Evolutionary conservation across 2,329 filamentous ascomycete genomes (phyloP).

Genomic region (Grosmannia penicillata): DNA sequence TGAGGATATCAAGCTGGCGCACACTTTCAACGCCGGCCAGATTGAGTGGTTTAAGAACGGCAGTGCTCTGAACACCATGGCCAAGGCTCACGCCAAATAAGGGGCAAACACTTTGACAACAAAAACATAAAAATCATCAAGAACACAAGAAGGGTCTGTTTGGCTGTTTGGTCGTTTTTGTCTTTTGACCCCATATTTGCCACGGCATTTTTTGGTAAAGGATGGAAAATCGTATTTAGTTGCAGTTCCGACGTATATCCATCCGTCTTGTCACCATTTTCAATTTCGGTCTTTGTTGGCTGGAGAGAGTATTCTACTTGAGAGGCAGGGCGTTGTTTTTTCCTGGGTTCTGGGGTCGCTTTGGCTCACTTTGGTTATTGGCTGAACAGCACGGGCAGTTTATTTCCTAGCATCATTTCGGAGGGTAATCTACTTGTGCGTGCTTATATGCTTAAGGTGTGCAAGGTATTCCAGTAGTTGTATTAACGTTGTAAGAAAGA

Average conservation of each 20-base stretch:
- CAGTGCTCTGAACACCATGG: constrained; percentile 96
- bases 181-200: background rate
- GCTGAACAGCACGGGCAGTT: no score
- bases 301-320: background rate
- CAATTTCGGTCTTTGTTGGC: background rate
- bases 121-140: background rate
- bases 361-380: background rate
- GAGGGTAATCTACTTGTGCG: no score
- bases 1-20: constrained; percentile 72
- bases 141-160: background rate
- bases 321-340: constrained; percentile 1
- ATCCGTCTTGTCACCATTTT: background rate
- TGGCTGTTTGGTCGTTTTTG: no score
- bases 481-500: no score
- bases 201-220: background rate
- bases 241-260: no score
- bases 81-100: constrained; percentile 36
- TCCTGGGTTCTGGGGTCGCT: background rate
- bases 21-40: constrained; percentile 97
- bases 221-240: background rate
- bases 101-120: background rate
- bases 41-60: constrained; percentile 99
- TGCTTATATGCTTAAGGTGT: no score
- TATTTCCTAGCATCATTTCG: no score
- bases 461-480: no score